Evolutionary conservation across 2,329 filamentous ascomycete species (phyloP), one percentile per base, ranked within the genome.

Genomic region (Podosphaera aphanis): DNA sequence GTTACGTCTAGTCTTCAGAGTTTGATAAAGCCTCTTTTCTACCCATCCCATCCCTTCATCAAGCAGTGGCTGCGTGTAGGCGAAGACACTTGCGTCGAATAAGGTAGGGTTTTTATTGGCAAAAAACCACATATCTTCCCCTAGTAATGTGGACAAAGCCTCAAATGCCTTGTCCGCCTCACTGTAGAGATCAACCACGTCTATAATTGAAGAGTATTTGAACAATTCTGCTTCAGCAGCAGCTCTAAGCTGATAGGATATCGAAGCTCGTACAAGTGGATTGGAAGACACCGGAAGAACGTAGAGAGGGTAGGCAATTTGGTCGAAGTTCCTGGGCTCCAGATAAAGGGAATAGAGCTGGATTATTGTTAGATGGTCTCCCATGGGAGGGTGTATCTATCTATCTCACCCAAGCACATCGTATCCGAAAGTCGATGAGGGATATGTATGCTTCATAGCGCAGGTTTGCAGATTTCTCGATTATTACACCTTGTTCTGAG

Each of bases 11-110:
- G 64, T 64, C 44, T 59, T 61, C 48, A 93, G 57, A 44, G 71
- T 63, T 46, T 70, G 66, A 13, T 61, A 65, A 44, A 93, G 62
- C 45, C 67, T 65, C 49, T 68, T 69, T 47, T 82, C 73, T 48
- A 64, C 65, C 81, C 82, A 86, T 51, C 52, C 52, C 38, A 57
- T 56, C 1, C 55, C 56, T 29, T 75, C 68, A 49, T 81, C 74
- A 44, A 93, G 62, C 45, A 95, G 66, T 44, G 93, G 65, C 60
- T 92, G 75, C 0, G 83, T 86, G 61, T 94, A 98, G 2, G 84
- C 77, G 63, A 94, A 95, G 2, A 95, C 73, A 46, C 74, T 76
- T 5, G 88, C 86, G 62, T 98, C 90, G 54, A 95, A 88, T 20
- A 88, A 57, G 0, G 77, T 74, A 0, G 88, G 83, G 5, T 49